Conservation (phyloP, 768 basidiomycete species). For the Phallus indusiatus region DNA sequence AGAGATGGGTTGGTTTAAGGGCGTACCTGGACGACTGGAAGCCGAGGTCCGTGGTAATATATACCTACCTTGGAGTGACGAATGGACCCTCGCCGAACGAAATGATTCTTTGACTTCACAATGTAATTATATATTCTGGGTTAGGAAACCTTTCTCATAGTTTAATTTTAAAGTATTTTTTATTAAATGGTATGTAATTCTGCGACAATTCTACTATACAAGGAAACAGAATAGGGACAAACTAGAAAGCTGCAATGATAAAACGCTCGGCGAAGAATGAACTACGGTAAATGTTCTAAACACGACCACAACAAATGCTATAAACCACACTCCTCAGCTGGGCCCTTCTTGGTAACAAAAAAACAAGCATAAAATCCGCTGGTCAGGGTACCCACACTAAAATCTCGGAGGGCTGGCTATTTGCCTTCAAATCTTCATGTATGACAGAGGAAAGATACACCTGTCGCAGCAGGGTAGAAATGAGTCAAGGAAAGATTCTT, state of each 20-base stretch:
- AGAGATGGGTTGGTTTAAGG: slow-evolving; percentile 51
- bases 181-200: neutral
- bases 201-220: neutral
- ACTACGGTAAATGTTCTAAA: too few relatives aligned
- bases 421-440: too few relatives aligned
- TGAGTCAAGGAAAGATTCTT: neutral
- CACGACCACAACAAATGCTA: too few relatives aligned
- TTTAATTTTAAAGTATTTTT: neutral
- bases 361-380: neutral
- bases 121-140: slow-evolving; percentile 85
- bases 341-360: neutral
- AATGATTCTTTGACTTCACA: slow-evolving; percentile 39
- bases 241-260: neutral
- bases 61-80: slow-evolving; percentile 60
- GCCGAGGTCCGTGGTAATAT: slow-evolving; percentile 75
- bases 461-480: neutral
- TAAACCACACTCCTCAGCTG: too few relatives aligned
- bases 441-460: too few relatives aligned
- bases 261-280: neutral
- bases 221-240: neutral
- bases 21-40: slow-evolving; percentile 49
- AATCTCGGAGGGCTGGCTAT: too few relatives aligned
- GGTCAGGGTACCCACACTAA: neutral
- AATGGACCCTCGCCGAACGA: slow-evolving; percentile 54
- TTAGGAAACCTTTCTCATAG: slow-evolving; percentile 47